Evolutionary conservation across 108 stramenopile genomes (phyloP), one percentile per base, ranked within the genome.

Genomic region (Cylindrotheca closterium): DNA sequence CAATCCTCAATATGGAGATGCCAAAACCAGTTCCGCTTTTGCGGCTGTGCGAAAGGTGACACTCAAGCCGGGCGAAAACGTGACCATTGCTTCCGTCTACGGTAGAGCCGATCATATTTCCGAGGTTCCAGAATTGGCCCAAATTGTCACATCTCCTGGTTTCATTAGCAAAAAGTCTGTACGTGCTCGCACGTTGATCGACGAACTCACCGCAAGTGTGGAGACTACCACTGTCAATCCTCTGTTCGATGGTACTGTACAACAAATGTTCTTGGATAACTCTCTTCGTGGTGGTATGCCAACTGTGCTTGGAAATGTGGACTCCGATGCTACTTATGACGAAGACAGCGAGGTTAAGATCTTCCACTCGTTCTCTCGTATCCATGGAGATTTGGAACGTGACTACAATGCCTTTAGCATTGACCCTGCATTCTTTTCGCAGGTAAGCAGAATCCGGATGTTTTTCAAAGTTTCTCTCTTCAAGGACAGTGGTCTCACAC

Each of bases 301-400:
- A 10, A 75, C 91, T 34, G 69, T 96, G 55, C 65, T 96, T 27
- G 97, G 97, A 25, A 86, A 89, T 48, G 76, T 90, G 42, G 89
- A 96, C 56, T 70, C 70, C 21, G 70, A 80, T 28, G 73, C 80
- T 7, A 87, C 75, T 32, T 75, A 79, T 23, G 95, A 93, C 55
- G 92, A 93, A 66, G 92, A 94, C 67, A 52, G 71, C 7, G 67
- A 78, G 18, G 78, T 89, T 19, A 96, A 96, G 80, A 84, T 98
- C 24, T 96, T 80, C 78, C 95, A 98, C 67, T 74, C 89, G 22
- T 98, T 96, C 59, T 91, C 89, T 29, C 84, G 97, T 49, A 98
- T 96, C 47, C 97, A 98, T 65, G 97, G 97, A 65, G 97, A 98
- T 60, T 68, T 98, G 81, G 97, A 98, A 65, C 94, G 97, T 70